Base-by-base conservation (phyloP, 148 eudicot species). In the Chenopodium album region DNA sequence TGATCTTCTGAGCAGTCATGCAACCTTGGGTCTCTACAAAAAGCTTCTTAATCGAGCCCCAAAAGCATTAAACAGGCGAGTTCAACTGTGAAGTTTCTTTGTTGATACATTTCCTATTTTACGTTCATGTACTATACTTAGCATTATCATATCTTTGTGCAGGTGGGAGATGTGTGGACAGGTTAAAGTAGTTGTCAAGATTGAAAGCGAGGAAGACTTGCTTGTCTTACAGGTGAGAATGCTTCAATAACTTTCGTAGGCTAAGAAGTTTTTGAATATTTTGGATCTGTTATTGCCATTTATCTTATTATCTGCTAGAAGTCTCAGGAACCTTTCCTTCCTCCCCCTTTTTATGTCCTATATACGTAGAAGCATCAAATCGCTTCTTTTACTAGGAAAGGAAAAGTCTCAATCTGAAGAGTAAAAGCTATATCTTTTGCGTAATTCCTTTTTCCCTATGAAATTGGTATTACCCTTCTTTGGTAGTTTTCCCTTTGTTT, bases 131-230 rank as follows among this genome's bases (percentile, higher is more conserved):
- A 73, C 67, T 44, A 16, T 80, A 60, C 54, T 22, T 62, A 44
- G 13, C 31, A 34, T 65, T 80, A 76, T 78, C 78, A 19, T 81
- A 29, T 79, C 54, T 78, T 50, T 76, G 19, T 87, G 80, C 85
- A 96, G 99, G 86, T 96, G 99, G 99, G 99, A 96, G 92, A 94
- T 89, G 97, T 96, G 99, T 34, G 98, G 99, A 71, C 98, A 96
- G 89, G 97, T 96, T 76, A 96, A 96, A 84, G 98, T 96, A 81
- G 99, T 96, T 14, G 94, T 96, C 87, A 96, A 96, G 89, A 91
- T 86, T 76, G 99, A 96, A 85, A 92, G 90, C 56, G 98, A 96
- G 87, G 98, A 96, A 80, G 98, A 94, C 50, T 90, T 96, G 94
- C 87, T 96, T 78, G 83, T 80, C 80, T 83, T 96, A 77, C 98